These are phyloP conservation scores for Phaeophleospora eucalypticola DNA, from an alignment of 2,329 filamentous ascomycete species.

Conservation along the genomic window DNA sequence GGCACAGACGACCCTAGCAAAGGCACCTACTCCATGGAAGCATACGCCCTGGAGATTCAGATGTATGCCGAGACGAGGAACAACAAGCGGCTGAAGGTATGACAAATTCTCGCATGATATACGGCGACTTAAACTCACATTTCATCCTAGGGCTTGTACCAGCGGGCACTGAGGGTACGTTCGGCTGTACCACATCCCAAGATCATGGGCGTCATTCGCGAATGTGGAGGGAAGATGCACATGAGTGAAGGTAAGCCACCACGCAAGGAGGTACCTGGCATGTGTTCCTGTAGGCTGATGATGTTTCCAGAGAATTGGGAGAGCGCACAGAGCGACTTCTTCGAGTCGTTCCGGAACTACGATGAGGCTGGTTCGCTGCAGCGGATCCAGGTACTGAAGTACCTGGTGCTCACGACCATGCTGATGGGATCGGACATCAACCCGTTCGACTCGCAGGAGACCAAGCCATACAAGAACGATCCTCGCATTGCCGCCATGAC, in stretches of 20 bases:
- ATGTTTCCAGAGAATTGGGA: slow-evolving; percentile 78
- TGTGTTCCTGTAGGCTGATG: slow-evolving; percentile 21
- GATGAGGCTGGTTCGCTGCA: slow-evolving; percentile 96
- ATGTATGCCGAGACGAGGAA: slow-evolving; percentile 97
- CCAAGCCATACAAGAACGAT: slow-evolving; percentile 95
- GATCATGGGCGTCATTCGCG: slow-evolving; percentile 98
- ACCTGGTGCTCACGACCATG: slow-evolving; percentile 94
- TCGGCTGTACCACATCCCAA: slow-evolving; percentile 98
- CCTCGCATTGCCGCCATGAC: slow-evolving; percentile 96
- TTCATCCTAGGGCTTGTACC: slow-evolving; percentile 63
- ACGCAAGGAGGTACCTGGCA: slow-evolving; percentile 23
- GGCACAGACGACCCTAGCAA: slow-evolving; percentile 89
- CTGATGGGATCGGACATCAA: slow-evolving; percentile 98
- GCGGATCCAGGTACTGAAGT: slow-evolving; percentile 95
- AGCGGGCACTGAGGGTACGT: slow-evolving; percentile 82
- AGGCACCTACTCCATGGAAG: slow-evolving; percentile 91
- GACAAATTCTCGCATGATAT: slow-evolving; percentile 13
- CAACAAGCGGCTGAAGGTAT: slow-evolving; percentile 87
- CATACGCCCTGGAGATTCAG: slow-evolving; percentile 95
- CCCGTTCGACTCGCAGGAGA: slow-evolving; percentile 97
- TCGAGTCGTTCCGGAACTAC: slow-evolving; percentile 98
- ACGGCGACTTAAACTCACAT: slow-evolving; percentile 11
- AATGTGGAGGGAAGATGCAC: slow-evolving; percentile 99
- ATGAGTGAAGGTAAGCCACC: slow-evolving; percentile 72
- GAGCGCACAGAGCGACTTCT: slow-evolving; percentile 94